Evolutionary conservation across 2,329 filamentous ascomycete genomes (phyloP).

Genomic region (Claviceps sorghi): DNA sequence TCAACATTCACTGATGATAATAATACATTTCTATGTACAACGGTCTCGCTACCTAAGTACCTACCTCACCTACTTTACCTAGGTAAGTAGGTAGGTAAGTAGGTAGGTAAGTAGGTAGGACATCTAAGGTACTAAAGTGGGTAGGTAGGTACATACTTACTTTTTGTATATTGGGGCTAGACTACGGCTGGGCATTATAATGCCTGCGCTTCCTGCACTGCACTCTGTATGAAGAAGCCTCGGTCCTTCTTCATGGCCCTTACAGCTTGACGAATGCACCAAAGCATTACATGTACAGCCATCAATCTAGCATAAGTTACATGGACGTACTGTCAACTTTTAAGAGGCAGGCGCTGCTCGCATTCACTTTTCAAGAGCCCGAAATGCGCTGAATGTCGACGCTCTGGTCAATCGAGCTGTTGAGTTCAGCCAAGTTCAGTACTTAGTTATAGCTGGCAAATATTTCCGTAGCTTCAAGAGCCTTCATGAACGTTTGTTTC

Average conservation of each 20-base stretch:
- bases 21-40: not conserved
- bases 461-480: slow-evolving; percentile 44
- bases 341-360: not conserved
- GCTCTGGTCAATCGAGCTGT: not conserved
- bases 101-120: too few species aligned
- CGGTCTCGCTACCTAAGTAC: not conserved
- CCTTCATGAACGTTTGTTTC: slow-evolving; percentile 46
- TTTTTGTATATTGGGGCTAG: not conserved
- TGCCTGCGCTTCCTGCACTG: not conserved
- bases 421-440: not conserved
- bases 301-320: not conserved
- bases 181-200: not conserved
- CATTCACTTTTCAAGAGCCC: not conserved
- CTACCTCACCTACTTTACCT: not conserved
- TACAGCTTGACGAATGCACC: not conserved
- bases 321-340: not conserved
- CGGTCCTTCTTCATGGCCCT: not conserved
- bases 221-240: not conserved
- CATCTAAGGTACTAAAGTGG: too few species aligned
- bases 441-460: not conserved
- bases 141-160: not conserved
- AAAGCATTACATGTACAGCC: not conserved
- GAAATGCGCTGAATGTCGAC: not conserved
- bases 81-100: too few species aligned
- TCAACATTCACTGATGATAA: not conserved